Base-by-base conservation (phyloP, 106 monocot genomes). In the Apostasia ramifera region DNA sequence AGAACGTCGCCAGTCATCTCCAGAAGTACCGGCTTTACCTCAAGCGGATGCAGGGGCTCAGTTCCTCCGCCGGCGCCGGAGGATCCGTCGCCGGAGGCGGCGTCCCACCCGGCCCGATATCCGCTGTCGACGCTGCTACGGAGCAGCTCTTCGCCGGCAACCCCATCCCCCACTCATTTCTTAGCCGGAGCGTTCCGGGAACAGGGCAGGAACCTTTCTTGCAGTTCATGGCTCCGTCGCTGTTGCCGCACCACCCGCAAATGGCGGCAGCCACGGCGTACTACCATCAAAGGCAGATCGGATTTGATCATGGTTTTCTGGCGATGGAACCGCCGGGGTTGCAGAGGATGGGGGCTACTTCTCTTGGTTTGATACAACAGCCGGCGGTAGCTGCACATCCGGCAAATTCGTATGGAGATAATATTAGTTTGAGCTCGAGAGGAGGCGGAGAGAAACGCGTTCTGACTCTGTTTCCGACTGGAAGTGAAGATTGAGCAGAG, bases 1-100 rank as follows among this genome's bases (percentile, higher is more conserved):
- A 84, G 53, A 81, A 84, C 80, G 84, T 84, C 38, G 84, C 84
- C 47, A 84, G 84, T 55, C 84, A 84, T 49, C 77, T 84, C n/a
- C 84, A 84, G 65, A 84, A 84, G 74, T 84, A 84, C 71, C 73
- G 84, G 2, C 77, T 84, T 49, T 84, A 84, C 67, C 62, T 63
- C 67, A 67, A 78, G 53, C 66, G 78, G 13, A 70, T 66, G 72
- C 76, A 54, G 73, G 55, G 44, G 1, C 57, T 56, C 57, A 44
- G 40, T 40, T 51, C 68, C 39, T 48, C 55, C 72, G 3, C 12
- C 58, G 62, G 37, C 47, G 44, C 66, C 1, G 48, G 46, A 26
- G 26, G 26, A 26, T 49, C 5, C 0, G 14, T 0, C 42, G 61
- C 5, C 51, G 47, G 7, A 15, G 66, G 55, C 26, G 12, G 47